Conservation (phyloP, 768 basidiomycete species). For the Pleurotus pulmonarius region DNA sequence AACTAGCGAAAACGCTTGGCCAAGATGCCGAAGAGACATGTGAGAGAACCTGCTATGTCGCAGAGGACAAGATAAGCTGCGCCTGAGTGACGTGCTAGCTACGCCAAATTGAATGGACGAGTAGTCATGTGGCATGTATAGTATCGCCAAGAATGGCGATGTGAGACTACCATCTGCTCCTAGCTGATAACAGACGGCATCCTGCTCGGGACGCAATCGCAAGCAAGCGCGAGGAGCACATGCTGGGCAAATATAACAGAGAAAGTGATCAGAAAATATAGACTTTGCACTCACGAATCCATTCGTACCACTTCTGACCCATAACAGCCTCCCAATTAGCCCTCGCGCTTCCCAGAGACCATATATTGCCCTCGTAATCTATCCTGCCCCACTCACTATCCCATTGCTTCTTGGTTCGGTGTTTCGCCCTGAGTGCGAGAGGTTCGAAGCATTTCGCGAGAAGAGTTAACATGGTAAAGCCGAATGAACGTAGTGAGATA, state of each 20-base stretch:
- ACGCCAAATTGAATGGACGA: too few species aligned
- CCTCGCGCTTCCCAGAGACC: constrained; percentile 69
- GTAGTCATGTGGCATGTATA: too few species aligned
- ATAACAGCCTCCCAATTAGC: constrained; percentile 81
- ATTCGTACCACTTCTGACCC: constrained; percentile 64
- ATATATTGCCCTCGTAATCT: constrained; percentile 75
- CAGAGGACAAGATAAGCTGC: too few species aligned
- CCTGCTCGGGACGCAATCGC: too few species aligned
- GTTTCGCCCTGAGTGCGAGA: constrained; percentile 43
- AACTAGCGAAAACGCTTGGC: too few species aligned
- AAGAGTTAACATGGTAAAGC: not conserved
- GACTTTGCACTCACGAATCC: constrained; percentile 66
- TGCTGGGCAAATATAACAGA: constrained; percentile 1
- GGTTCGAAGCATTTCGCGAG: not conserved
- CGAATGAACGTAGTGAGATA: constrained; percentile 1
- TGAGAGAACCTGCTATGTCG: not conserved
- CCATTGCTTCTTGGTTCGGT: constrained; percentile 47
- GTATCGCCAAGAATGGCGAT: too few species aligned
- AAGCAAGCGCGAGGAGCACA: too few species aligned
- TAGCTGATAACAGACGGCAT: too few species aligned
- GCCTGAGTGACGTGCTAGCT: too few species aligned
- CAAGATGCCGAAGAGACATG: not conserved
- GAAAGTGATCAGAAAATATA: constrained; percentile 1
- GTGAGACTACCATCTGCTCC: too few species aligned
- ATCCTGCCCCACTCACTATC: constrained; percentile 80